Conservation (phyloP, 495 filamentous ascomycete species). For the Penicillium manginii region DNA sequence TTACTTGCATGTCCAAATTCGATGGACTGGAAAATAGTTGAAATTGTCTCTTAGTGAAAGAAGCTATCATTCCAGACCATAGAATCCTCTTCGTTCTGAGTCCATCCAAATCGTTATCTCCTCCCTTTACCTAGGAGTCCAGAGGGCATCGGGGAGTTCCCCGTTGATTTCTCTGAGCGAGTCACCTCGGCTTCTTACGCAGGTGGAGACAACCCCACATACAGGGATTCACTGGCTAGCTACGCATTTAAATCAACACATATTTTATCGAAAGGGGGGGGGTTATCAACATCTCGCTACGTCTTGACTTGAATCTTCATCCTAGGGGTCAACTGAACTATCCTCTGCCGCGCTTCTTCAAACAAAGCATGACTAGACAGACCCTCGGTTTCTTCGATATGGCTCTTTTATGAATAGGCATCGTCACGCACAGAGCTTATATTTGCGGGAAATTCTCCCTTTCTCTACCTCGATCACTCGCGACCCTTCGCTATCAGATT, state of each 20-base stretch:
- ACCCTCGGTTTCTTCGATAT: neutral
- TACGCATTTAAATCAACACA: neutral
- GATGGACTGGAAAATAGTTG: too few species aligned
- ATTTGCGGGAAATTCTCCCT: neutral
- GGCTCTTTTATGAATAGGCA: neutral
- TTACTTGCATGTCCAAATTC: too few species aligned
- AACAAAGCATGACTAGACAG: neutral
- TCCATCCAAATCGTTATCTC: too few species aligned
- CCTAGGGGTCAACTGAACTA: neutral
- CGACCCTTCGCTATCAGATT: neutral
- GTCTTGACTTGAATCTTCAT: neutral
- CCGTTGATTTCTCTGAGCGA: neutral
- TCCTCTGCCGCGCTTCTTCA: neutral
- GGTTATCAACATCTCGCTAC: neutral
- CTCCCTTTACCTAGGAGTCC: too few species aligned
- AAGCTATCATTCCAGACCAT: too few species aligned
- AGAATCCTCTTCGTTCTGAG: too few species aligned
- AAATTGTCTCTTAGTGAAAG: too few species aligned
- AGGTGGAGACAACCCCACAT: slow-evolving; percentile 1
- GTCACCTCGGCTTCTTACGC: neutral
- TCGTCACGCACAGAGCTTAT: neutral
- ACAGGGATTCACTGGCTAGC: neutral
- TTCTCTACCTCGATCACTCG: neutral
- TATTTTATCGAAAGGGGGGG: neutral
- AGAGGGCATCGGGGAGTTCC: neutral